Percentiles rank a stretch among this genome's conserved stretches.
These are phyloP conservation scores for Penicillium frequentans DNA, from an alignment of 2,329 filamentous ascomycete genomes.

Conservation along the genomic window DNA sequence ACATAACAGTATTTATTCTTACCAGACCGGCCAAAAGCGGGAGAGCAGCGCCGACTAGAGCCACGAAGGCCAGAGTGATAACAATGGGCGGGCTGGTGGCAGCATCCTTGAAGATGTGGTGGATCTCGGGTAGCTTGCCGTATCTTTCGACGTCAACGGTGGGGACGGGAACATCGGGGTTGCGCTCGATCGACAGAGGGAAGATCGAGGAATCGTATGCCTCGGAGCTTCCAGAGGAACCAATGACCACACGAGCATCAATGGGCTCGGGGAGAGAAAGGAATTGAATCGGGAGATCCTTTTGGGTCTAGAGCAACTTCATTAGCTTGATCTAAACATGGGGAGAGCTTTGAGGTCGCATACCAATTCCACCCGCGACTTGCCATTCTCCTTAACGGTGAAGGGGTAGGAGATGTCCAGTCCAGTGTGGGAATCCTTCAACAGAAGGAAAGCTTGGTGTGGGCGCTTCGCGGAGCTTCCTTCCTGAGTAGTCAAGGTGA, in stretches of 20 bases:
- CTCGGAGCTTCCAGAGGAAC: constrained; percentile 74
- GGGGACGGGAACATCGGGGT: constrained; percentile 61
- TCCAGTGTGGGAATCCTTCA: constrained; percentile 72
- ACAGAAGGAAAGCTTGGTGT: constrained; percentile 88
- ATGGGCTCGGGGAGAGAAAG: constrained; percentile 67
- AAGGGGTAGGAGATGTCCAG: constrained; percentile 87
- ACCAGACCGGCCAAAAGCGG: constrained; percentile 71
- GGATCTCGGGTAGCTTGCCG: constrained; percentile 78
- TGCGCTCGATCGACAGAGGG: constrained; percentile 65
- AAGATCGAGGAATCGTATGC: constrained; percentile 71
- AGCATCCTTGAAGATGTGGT: constrained; percentile 83
- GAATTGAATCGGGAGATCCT: constrained; percentile 84
- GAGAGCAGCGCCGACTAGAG: constrained; percentile 70
- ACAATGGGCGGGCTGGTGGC: constrained; percentile 77
- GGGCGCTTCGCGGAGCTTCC: constrained; percentile 76
- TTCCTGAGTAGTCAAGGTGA: constrained; percentile 78
- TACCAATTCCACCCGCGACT: constrained; percentile 82
- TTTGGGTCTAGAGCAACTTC: constrained; percentile 64
- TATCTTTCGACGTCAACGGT: constrained; percentile 74
- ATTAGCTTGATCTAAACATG: constrained; percentile 16
- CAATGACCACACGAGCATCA: constrained; percentile 78
- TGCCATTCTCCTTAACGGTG: constrained; percentile 81
- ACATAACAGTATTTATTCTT: constrained; percentile 35
- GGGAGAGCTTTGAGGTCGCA: constrained; percentile 29
- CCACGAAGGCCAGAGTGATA: constrained; percentile 74